Conservation (phyloP, 225 moss, liverwort and hornwort species). For the Pleurozium schreberi region DNA sequence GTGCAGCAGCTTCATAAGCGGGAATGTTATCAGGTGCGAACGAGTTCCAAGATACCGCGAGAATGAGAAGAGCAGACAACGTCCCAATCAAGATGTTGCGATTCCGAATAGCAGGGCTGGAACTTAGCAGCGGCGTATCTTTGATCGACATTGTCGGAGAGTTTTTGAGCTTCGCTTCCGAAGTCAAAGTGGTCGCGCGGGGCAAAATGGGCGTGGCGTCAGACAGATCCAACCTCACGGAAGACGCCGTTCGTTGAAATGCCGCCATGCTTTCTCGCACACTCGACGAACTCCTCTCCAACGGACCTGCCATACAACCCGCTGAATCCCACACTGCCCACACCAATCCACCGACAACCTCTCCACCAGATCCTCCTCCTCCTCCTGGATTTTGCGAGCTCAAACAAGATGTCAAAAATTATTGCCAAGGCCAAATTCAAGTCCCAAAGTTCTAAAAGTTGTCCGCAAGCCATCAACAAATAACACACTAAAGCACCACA, state of each 20-base stretch:
- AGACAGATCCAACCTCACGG: not conserved
- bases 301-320: constrained; percentile 8
- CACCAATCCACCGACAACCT: not conserved
- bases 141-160: not conserved
- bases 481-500: no score
- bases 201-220: not conserved
- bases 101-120: not conserved
- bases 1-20: not conserved
- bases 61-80: constrained; percentile 14
- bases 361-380: not conserved
- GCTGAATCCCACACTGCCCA: not conserved
- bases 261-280: constrained; percentile 23
- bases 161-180: not conserved
- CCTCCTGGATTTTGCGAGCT: no score
- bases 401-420: no score
- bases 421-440: no score
- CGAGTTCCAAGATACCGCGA: constrained; percentile 25
- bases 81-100: constrained; percentile 20
- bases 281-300: constrained; percentile 23
- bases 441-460: no score
- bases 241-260: constrained; percentile 17
- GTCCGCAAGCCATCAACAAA: no score
- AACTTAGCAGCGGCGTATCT: not conserved
- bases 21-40: constrained; percentile 5
- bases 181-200: not conserved